Conservation (phyloP, 345 rosid species). For the Aquilaria yunnanensis region DNA sequence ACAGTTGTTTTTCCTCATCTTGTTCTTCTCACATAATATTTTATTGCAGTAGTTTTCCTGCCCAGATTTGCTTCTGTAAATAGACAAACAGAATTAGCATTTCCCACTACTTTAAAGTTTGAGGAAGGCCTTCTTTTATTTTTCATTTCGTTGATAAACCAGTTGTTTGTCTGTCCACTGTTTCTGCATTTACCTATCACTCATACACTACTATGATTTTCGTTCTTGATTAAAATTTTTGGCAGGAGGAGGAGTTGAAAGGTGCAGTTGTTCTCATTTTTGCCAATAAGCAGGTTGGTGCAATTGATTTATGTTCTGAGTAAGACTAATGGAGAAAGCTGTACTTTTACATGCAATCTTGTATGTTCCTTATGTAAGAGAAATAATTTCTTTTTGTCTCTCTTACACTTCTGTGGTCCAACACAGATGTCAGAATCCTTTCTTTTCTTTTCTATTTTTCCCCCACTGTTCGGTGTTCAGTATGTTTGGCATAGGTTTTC, state of each 20-base stretch:
- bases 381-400: neutral
- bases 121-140: too few species aligned
- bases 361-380: neutral
- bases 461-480: neutral
- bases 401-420: neutral
- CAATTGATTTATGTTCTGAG: neutral
- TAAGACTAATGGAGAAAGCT: neutral
- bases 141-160: too few species aligned
- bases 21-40: too few species aligned
- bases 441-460: neutral
- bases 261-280: conserved; percentile 60
- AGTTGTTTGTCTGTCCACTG: too few species aligned
- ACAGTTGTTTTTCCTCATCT: too few species aligned
- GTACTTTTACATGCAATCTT: neutral
- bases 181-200: too few species aligned
- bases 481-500: too few species aligned
- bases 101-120: too few species aligned
- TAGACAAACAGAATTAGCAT: too few species aligned
- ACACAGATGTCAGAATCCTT: neutral
- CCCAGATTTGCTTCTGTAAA: too few species aligned
- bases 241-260: conserved; percentile 66
- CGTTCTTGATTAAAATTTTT: conserved; percentile 1
- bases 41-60: too few species aligned
- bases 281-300: conserved; percentile 67
- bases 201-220: too few species aligned